Evolutionary conservation across 2,329 filamentous ascomycete species (phyloP).

Genomic region (Cryphonectria carpinicola): DNA sequence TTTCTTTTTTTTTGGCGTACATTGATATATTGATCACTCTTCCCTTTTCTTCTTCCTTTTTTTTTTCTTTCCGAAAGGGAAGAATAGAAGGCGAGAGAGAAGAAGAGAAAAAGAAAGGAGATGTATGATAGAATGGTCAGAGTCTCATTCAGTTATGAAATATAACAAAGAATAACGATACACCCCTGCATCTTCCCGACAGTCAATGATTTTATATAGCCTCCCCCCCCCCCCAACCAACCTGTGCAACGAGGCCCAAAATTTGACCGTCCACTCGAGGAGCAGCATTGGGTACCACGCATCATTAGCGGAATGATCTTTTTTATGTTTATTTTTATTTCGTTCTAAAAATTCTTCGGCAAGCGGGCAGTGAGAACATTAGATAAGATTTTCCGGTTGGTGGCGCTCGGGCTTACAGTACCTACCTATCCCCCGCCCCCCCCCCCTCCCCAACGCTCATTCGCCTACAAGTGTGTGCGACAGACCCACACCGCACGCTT

Average conservation of each 20-base stretch:
- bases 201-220: not conserved
- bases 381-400: not conserved
- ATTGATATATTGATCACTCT: too few species aligned
- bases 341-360: not conserved
- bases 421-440: not conserved
- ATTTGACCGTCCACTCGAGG: slow-evolving; percentile 7
- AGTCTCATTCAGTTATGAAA: not conserved
- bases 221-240: not conserved
- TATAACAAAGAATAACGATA: not conserved
- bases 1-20: too few species aligned
- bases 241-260: slow-evolving; percentile 3
- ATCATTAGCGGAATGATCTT: not conserved
- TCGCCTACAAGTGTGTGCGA: slow-evolving; percentile 15
- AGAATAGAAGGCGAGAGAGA: not conserved
- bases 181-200: not conserved
- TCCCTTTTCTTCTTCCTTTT: not conserved
- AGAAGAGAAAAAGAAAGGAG: not conserved
- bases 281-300: not conserved
- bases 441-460: not conserved
- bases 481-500: not conserved
- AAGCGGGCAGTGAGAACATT: not conserved
- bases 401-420: not conserved
- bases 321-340: not conserved
- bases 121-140: not conserved
- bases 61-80: not conserved